Percentiles rank a stretch among this genome's conserved stretches.
These are phyloP conservation scores for Tulasnella sp. DNA, from an alignment of 768 basidiomycete genomes.

Conservation along the genomic window DNA sequence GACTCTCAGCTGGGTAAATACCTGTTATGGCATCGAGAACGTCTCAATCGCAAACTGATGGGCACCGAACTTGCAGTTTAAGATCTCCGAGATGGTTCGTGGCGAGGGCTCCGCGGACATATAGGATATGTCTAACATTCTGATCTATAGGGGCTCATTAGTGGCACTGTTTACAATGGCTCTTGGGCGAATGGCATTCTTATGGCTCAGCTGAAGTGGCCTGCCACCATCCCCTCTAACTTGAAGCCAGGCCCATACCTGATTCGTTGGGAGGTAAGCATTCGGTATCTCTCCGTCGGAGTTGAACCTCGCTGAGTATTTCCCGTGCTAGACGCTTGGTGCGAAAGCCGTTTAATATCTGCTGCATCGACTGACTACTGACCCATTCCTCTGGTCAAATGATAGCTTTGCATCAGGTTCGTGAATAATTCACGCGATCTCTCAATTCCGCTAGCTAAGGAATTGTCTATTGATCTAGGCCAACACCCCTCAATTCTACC, in stretches of 20 bases:
- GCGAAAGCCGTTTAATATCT: not conserved
- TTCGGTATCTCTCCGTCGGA: too few relatives aligned
- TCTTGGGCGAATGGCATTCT: constrained; percentile 13
- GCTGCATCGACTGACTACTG: not conserved
- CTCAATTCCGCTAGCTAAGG: not conserved
- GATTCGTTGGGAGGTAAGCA: constrained; percentile 1
- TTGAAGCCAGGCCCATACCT: constrained; percentile 16
- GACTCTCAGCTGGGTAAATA: not conserved
- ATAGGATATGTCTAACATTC: not conserved
- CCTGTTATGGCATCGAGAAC: not conserved
- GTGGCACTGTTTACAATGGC: constrained; percentile 13
- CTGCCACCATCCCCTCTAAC: constrained; percentile 10
- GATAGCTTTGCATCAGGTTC: constrained; percentile 12
- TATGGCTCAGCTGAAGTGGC: constrained; percentile 10
- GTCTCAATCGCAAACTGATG: not conserved
- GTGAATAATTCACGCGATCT: not conserved
- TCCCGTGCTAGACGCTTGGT: not conserved
- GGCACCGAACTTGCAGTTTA: not conserved
- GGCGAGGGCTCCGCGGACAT: too few relatives aligned
- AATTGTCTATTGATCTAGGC: not conserved
- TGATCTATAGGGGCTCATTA: constrained; percentile 1
- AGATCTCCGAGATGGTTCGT: constrained; percentile 1
- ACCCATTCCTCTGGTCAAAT: not conserved
- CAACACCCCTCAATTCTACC: constrained; percentile 18
- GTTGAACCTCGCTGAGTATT: not conserved